These are phyloP conservation scores for Cercospora janseana DNA, from an alignment of 2,329 filamentous ascomycete species.

Conservation along the genomic window DNA sequence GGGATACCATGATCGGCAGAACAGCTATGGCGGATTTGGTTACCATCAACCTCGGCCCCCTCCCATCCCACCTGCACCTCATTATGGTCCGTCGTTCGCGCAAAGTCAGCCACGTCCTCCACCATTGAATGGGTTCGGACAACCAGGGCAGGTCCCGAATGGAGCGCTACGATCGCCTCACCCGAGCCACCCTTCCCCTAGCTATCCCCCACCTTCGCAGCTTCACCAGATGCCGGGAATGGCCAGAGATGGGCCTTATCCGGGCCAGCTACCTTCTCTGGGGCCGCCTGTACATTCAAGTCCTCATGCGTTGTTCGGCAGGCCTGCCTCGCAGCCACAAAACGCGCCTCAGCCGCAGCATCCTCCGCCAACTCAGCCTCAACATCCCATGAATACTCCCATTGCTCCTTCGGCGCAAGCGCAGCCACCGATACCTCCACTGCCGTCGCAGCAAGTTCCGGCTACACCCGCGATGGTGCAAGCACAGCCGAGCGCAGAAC, in stretches of 20 bases:
- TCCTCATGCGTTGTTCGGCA: slow-evolving; percentile 18
- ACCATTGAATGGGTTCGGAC: slow-evolving; percentile 29
- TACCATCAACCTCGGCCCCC: slow-evolving; percentile 23
- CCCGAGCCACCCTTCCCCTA: slow-evolving; percentile 32
- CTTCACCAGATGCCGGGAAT: slow-evolving; percentile 21
- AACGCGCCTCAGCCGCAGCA: slow-evolving; percentile 21
- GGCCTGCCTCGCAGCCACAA: slow-evolving; percentile 19
- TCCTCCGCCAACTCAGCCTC: slow-evolving; percentile 14
- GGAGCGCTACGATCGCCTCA: slow-evolving; percentile 41
- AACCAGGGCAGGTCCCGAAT: slow-evolving; percentile 32
- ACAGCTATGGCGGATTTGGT: slow-evolving; percentile 22
- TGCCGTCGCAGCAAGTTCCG: slow-evolving; percentile 6
- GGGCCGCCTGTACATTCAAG: slow-evolving; percentile 20
- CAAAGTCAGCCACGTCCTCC: slow-evolving; percentile 18
- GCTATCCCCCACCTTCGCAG: slow-evolving; percentile 21
- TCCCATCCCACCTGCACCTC: slow-evolving; percentile 20
- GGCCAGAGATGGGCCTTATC: slow-evolving; percentile 14
- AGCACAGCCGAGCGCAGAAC: slow-evolving; percentile 14
- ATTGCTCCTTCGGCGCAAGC: neutral
- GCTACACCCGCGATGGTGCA: slow-evolving; percentile 10
- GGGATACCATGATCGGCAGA: slow-evolving; percentile 28
- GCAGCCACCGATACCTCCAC: neutral
- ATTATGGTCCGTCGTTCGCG: slow-evolving; percentile 17
- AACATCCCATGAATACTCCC: slow-evolving; percentile 14
- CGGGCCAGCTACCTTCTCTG: slow-evolving; percentile 16